These are phyloP conservation scores for Hyaloperonospora arabidopsidis DNA, from an alignment of 352 stramenopile genomes.

Conservation along the genomic window DNA sequence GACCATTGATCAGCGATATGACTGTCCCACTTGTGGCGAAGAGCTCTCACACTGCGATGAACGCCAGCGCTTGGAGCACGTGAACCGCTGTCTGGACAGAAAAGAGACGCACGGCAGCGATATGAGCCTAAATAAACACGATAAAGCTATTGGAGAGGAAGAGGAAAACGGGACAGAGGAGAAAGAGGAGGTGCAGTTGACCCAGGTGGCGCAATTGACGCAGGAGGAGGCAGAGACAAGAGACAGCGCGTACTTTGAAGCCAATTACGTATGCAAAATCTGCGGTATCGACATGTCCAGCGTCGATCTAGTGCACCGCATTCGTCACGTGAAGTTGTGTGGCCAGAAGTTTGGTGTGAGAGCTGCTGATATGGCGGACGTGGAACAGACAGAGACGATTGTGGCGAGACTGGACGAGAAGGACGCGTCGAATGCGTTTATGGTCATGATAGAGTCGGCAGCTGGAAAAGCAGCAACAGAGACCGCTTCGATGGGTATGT, in stretches of 20 bases:
- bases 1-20: constrained; percentile 22
- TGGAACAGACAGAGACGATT: constrained; percentile 25
- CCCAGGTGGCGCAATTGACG: constrained; percentile 5
- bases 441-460: constrained; percentile 49
- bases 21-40: constrained; percentile 50
- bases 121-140: neutral
- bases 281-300: constrained; percentile 47
- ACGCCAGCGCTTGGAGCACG: constrained; percentile 53
- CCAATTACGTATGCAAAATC: constrained; percentile 55
- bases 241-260: constrained; percentile 12
- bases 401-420: constrained; percentile 10
- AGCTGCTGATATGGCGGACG: constrained; percentile 35
- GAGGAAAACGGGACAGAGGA: neutral
- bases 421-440: constrained; percentile 36
- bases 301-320: constrained; percentile 35
- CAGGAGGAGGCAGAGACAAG: constrained; percentile 6
- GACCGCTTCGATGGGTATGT: constrained; percentile 14
- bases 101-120: neutral
- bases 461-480: constrained; percentile 7
- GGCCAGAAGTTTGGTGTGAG: constrained; percentile 59
- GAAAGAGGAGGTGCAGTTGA: constrained; percentile 1
- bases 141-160: neutral
- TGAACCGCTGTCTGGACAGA: constrained; percentile 59
- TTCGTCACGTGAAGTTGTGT: constrained; percentile 76
- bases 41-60: constrained; percentile 61